phyloP scores from a whole-genome alignment of 345 rosid genomes.

The Pistacia integerrima region DNA sequence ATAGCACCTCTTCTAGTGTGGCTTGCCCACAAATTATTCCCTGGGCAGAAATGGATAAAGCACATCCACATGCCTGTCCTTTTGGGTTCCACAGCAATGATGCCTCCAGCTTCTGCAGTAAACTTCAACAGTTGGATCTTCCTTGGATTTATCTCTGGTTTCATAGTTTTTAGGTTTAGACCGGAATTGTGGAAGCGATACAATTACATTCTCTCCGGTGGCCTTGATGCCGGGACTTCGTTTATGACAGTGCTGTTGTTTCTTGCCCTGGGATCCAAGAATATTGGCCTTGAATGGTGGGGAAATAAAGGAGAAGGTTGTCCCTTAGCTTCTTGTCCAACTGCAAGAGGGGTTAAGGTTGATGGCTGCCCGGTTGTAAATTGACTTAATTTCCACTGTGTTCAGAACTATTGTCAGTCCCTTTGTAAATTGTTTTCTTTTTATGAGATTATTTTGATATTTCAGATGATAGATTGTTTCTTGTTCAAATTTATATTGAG shows the following conservation, averaged over 20 bases:
- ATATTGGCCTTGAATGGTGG: slow-evolving; percentile 66
- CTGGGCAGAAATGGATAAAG: slow-evolving; percentile 55
- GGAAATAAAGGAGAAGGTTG: slow-evolving; percentile 63
- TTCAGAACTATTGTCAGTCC: neutral
- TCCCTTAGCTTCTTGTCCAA: slow-evolving; percentile 68
- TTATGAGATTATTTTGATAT: neutral
- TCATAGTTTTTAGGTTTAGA: slow-evolving; percentile 45
- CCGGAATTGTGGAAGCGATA: slow-evolving; percentile 63
- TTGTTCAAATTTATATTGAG: neutral
- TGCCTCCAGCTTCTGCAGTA: slow-evolving; percentile 78
- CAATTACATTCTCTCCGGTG: slow-evolving; percentile 71
- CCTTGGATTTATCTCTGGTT: slow-evolving; percentile 61
- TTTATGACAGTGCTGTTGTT: slow-evolving; percentile 65
- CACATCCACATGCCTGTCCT: slow-evolving; percentile 68
- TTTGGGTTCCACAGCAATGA: slow-evolving; percentile 62
- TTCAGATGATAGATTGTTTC: neutral
- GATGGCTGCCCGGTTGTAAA: slow-evolving; percentile 60
- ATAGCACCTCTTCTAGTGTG: slow-evolving; percentile 63
- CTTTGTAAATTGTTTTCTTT: slow-evolving; percentile 3
- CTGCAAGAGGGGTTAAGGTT: slow-evolving; percentile 51
- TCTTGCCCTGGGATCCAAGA: slow-evolving; percentile 42
- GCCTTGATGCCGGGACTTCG: slow-evolving; percentile 79
- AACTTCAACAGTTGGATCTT: slow-evolving; percentile 73
- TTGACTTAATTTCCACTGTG: neutral
- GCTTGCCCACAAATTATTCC: slow-evolving; percentile 67